Conservation (phyloP, 768 basidiomycete genomes). For the Termitomyces sp. region DNA sequence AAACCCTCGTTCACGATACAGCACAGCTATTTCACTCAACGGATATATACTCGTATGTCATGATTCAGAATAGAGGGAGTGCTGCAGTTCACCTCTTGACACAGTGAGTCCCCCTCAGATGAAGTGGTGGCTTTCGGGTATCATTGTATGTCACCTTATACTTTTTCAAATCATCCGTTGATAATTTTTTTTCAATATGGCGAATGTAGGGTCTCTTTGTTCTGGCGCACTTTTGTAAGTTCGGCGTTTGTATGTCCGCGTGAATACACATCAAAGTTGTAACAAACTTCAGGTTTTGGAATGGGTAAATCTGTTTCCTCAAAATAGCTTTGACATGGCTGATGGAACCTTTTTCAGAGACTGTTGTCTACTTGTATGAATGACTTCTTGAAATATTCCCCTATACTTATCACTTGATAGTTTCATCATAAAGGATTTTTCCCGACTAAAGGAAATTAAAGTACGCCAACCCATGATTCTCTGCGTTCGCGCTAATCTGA, state of each 20-base stretch:
- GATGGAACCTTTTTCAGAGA: slow-evolving; percentile 24
- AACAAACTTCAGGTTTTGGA: slow-evolving; percentile 31
- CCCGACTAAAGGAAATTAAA: slow-evolving; percentile 30
- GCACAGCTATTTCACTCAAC: slow-evolving; percentile 36
- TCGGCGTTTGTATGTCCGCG: background rate
- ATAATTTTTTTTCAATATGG: background rate
- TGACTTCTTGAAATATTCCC: background rate
- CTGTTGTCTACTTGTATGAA: slow-evolving; percentile 34
- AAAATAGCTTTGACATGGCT: background rate
- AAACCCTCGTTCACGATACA: background rate
- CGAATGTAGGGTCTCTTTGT: slow-evolving; percentile 27
- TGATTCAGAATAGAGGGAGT: background rate
- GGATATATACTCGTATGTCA: slow-evolving; percentile 35
- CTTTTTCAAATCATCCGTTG: background rate
- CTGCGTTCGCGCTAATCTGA: background rate
- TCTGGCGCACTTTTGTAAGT: slow-evolving; percentile 39
- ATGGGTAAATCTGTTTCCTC: slow-evolving; percentile 28
- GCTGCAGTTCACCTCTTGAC: background rate
- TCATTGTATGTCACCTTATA: slow-evolving; percentile 26
- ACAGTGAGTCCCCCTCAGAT: slow-evolving; percentile 31
- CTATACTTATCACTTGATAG: slow-evolving; percentile 18
- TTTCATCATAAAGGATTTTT: slow-evolving; percentile 35
- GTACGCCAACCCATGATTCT: slow-evolving; percentile 21
- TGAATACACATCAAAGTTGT: background rate
- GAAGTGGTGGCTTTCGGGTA: slow-evolving; percentile 34